A percentile compares a stretch with the other conserved stretches of the same genome.
These are phyloP conservation scores for Thelonectria discophora DNA, from an alignment of 2,329 filamentous ascomycete genomes.

Conservation along the genomic window DNA sequence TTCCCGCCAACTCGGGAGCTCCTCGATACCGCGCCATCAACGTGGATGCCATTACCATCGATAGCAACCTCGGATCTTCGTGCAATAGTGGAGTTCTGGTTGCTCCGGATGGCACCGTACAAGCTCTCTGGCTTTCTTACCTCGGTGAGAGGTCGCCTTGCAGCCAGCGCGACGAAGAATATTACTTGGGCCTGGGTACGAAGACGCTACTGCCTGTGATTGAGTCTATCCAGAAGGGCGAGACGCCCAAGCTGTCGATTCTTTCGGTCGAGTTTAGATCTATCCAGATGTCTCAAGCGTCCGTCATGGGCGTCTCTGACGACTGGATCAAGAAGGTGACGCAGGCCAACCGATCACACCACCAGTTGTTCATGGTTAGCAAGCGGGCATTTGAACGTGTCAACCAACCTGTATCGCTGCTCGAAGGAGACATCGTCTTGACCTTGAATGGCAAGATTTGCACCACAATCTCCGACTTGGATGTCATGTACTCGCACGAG, in stretches of 20 bases:
- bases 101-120: slow-evolving; percentile 88
- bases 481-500: slow-evolving; percentile 94
- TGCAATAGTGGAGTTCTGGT: slow-evolving; percentile 95
- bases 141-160: slow-evolving; percentile 85
- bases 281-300: slow-evolving; percentile 95
- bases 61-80: slow-evolving; percentile 88
- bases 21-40: slow-evolving; percentile 95
- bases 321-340: slow-evolving; percentile 95
- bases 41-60: slow-evolving; percentile 95
- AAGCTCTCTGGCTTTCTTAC: slow-evolving; percentile 96
- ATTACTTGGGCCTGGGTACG: slow-evolving; percentile 91
- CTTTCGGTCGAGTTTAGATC: slow-evolving; percentile 94
- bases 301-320: slow-evolving; percentile 96
- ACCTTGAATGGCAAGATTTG: slow-evolving; percentile 92
- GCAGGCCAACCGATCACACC: slow-evolving; percentile 85
- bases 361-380: slow-evolving; percentile 98
- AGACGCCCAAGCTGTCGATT: slow-evolving; percentile 84
- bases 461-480: slow-evolving; percentile 90
- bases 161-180: slow-evolving; percentile 90
- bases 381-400: slow-evolving; percentile 79
- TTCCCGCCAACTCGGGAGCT: slow-evolving; percentile 90
- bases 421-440: slow-evolving; percentile 92
- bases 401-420: slow-evolving; percentile 64
- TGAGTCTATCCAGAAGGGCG: slow-evolving; percentile 81
- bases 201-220: slow-evolving; percentile 91